These are phyloP conservation scores for Jacaranda copaia DNA, from an alignment of 257 asterid species.

Conservation along the genomic window DNA sequence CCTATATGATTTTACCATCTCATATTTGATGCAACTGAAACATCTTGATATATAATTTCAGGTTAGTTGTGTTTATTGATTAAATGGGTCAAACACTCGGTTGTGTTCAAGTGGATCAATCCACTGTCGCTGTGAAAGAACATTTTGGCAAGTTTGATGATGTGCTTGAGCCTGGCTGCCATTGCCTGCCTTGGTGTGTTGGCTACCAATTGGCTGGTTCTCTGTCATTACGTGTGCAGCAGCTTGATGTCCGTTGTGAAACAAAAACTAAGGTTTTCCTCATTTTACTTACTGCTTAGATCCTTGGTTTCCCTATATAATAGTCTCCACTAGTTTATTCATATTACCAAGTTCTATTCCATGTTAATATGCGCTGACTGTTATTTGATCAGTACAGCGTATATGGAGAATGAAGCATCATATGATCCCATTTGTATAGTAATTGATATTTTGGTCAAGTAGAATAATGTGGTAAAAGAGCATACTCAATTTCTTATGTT, in stretches of 20 bases:
- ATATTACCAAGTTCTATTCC: background rate
- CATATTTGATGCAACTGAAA: background rate
- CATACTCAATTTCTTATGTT: no score
- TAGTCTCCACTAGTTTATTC: background rate
- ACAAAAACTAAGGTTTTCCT: constrained; percentile 54
- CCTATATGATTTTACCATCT: background rate
- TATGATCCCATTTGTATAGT: background rate
- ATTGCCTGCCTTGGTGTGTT: constrained; percentile 59
- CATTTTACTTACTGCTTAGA: constrained; percentile 11
- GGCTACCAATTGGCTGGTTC: constrained; percentile 55
- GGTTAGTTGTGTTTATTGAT: constrained; percentile 22
- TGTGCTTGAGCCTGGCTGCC: constrained; percentile 64
- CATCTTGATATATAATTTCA: background rate
- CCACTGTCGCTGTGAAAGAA: constrained; percentile 57
- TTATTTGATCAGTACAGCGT: no score
- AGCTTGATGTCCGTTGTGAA: constrained; percentile 61
- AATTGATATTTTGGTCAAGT: constrained; percentile 1
- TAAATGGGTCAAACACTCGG: constrained; percentile 56
- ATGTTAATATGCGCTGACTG: background rate
- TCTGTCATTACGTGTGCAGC: constrained; percentile 55
- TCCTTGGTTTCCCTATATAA: background rate
- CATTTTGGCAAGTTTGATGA: constrained; percentile 53
- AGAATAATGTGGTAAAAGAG: background rate
- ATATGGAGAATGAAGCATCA: no score
- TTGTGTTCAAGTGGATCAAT: constrained; percentile 63